Percentiles rank a stretch among this genome's conserved stretches.
phyloP scores from a whole-genome alignment of 306 rosid genomes.

The Lathyrus oleraceus region DNA sequence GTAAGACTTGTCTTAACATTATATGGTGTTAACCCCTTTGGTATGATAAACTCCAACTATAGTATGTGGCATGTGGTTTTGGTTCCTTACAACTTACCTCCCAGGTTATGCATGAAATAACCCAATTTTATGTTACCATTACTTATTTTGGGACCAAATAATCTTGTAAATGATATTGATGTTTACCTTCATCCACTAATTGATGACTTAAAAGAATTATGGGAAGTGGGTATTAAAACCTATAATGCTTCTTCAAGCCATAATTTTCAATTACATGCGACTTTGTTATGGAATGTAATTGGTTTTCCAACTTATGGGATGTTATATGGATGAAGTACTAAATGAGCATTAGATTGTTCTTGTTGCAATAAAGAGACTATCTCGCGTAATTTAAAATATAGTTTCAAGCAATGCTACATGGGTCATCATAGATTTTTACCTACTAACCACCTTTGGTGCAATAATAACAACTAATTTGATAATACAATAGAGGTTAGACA shows the following conservation, averaged over 20 bases:
- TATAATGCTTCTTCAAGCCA: too few relatives aligned
- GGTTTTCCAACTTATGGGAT: too few relatives aligned
- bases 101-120: not conserved
- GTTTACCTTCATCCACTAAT: not conserved
- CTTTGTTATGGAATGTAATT: too few relatives aligned
- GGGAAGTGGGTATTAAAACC: not conserved
- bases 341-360: too few relatives aligned
- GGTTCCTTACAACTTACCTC: not conserved
- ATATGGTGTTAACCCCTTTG: not conserved
- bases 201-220: too few relatives aligned
- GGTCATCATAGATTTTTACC: not conserved
- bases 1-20: not conserved
- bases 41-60: not conserved
- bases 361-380: too few relatives aligned
- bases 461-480: not conserved
- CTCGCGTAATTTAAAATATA: too few relatives aligned
- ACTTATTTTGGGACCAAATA: too few relatives aligned
- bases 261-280: too few relatives aligned
- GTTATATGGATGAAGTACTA: too few relatives aligned
- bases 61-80: not conserved
- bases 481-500: not conserved
- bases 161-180: too few relatives aligned
- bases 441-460: not conserved
- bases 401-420: too few relatives aligned
- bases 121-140: not conserved